Evolutionary conservation across 2,329 filamentous ascomycete species (phyloP), one percentile per base, ranked within the genome.

Genomic region (Ophiocordyceps polyrhachis-furcata): DNA sequence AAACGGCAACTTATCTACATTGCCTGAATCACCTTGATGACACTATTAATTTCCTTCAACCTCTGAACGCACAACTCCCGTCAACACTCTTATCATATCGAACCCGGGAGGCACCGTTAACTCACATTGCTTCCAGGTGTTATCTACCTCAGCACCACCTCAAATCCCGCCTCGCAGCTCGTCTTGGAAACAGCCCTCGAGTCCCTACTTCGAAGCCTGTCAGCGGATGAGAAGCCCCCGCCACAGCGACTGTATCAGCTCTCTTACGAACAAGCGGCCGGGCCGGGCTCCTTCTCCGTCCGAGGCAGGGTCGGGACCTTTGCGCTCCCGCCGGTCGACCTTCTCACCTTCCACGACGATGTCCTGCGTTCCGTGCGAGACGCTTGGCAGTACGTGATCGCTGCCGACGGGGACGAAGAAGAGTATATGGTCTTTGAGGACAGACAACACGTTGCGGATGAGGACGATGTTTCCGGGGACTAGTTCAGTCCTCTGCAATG

Each of bases 1-100:
- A 63, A 65, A 70, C 71, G 64, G 73, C 93, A 91, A 85, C 88
- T 96, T 96, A 96, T 95, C 89, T 95, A 96, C 89, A 95, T 96
- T 96, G 87, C 83, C 89, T 88, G 89, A 93, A 82, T 67, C 68
- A 63, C 73, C 73, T 67, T 93, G 88, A 93, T 79, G 87, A 91
- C 73, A 13, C 73, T 15, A 3, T 71, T 70, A 70, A 74, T 77
- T 77, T 87, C 82, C 89, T 80, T 89, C 79, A 85, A 80, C 68
- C 86, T 93, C 86, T 93, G 76, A 19, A 66, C 68, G 66, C 64
- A 58, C 68, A 66, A 64, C 57, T 51, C 46, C 41, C 31, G 28
- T 56, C 49, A 45, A 49, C 37, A 42, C 38, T 28, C 43, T 50
- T 44, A 25, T 46, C 37, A 43, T 42, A 43, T 25, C 45, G 5